Evolutionary conservation across 2,329 filamentous ascomycete species (phyloP).

Genomic region (Allantophomopsis lycopodina): DNA sequence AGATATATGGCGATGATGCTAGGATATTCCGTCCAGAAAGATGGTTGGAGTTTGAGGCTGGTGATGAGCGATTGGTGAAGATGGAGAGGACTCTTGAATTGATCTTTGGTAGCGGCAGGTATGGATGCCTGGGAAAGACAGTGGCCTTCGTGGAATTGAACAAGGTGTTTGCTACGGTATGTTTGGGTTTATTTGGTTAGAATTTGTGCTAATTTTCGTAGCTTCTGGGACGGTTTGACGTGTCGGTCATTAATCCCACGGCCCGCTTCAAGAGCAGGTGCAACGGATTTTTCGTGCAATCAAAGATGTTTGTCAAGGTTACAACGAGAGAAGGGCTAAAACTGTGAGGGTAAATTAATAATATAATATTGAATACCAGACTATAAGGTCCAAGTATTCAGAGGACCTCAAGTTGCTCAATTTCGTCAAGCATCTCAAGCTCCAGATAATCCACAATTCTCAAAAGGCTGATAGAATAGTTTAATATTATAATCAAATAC

Average conservation of each 20-base stretch:
- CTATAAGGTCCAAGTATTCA: no score
- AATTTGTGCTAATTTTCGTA: conserved; percentile 7
- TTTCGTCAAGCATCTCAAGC: no score
- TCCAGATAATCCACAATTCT: no score
- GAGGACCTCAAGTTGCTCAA: no score
- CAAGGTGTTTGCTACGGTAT: conserved; percentile 30
- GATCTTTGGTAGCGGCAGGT: conserved; percentile 24
- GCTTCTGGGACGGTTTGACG: conserved; percentile 1
- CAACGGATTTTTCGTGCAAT: conserved; percentile 3
- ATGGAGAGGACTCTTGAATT: conserved; percentile 26
- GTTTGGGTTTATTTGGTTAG: conserved; percentile 19
- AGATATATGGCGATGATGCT: conserved; percentile 22
- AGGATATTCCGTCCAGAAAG: conserved; percentile 30
- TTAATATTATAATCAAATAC: no score
- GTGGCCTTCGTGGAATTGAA: conserved; percentile 33
- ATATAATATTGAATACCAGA: no score
- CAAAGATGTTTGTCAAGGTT: conserved; percentile 2
- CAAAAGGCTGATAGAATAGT: no score
- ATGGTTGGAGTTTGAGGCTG: conserved; percentile 25
- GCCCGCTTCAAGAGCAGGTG: conserved; percentile 1
- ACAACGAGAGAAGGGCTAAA: not conserved
- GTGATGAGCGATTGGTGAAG: conserved; percentile 13
- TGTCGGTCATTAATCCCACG: conserved; percentile 2
- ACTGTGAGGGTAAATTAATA: no score
- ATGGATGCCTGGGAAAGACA: conserved; percentile 27